Conservation (phyloP, 2,329 filamentous ascomycete genomes). For the Rutstroemia sp. region DNA sequence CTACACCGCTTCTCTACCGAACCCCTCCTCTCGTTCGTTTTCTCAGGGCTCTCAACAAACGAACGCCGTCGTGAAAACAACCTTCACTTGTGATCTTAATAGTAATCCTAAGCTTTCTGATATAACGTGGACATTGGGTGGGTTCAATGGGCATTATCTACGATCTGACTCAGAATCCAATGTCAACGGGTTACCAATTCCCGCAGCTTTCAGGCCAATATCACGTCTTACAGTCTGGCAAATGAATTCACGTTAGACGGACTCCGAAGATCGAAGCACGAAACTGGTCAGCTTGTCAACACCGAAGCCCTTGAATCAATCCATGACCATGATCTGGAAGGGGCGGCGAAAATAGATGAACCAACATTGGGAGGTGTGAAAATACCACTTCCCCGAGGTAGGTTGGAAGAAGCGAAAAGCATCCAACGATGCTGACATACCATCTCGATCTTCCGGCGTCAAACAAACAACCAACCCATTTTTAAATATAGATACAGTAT, state of each 20-base stretch:
- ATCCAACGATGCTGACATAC: neutral
- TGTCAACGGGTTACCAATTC: no score
- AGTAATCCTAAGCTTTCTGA: neutral
- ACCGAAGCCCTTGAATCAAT: neutral
- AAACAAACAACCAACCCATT: neutral
- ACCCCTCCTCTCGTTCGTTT: slow-evolving; percentile 9
- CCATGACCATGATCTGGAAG: neutral
- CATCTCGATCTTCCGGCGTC: neutral
- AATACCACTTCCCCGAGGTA: neutral
- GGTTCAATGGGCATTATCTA: no score
- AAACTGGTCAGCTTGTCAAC: slow-evolving; percentile 1
- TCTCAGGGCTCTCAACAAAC: neutral
- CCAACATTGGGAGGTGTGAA: neutral
- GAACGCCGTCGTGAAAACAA: neutral
- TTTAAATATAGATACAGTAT: neutral
- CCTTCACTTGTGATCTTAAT: neutral
- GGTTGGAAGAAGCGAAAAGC: neutral
- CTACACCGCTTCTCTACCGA: slow-evolving; percentile 21
- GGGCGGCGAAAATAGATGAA: neutral
- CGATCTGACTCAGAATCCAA: no score
- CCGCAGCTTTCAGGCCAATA: no score
- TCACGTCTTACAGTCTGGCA: no score
- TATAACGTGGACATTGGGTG: neutral
- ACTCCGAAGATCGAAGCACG: slow-evolving; percentile 5
- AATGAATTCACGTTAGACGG: no score